These are phyloP conservation scores for Neonectria punicea DNA, from an alignment of 2,329 filamentous ascomycete genomes.

Conservation along the genomic window DNA sequence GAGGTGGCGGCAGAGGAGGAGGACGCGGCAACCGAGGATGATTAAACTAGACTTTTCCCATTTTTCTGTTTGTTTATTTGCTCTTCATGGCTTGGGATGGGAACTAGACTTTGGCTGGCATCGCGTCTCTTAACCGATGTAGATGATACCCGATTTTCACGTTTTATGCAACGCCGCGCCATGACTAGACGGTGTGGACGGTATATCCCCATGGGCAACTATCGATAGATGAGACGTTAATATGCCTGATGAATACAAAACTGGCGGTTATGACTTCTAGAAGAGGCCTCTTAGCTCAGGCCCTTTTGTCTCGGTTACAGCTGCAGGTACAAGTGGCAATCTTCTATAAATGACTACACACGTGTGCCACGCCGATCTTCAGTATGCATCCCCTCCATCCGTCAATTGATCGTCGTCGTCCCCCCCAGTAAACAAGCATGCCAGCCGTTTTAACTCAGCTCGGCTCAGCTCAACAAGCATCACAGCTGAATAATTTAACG, in stretches of 20 bases:
- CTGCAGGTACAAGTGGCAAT: background rate
- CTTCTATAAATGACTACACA: background rate
- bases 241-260: background rate
- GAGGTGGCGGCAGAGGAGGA: conserved; percentile 9
- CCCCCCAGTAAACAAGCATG: background rate
- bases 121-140: background rate
- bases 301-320: background rate
- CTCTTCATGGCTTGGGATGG: background rate
- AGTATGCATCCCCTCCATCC: background rate
- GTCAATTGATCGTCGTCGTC: background rate
- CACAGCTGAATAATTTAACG: background rate
- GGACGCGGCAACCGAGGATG: background rate
- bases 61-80: background rate
- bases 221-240: background rate
- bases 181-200: background rate
- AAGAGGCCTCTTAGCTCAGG: background rate
- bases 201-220: background rate
- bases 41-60: background rate
- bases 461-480: background rate
- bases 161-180: background rate
- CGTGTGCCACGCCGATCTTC: background rate
- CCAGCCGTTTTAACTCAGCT: background rate
- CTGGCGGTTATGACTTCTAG: background rate
- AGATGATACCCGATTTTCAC: background rate
- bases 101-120: background rate